Evolutionary conservation across 2,329 filamentous ascomycete genomes (phyloP).

Genomic region (Alternaria sp.): DNA sequence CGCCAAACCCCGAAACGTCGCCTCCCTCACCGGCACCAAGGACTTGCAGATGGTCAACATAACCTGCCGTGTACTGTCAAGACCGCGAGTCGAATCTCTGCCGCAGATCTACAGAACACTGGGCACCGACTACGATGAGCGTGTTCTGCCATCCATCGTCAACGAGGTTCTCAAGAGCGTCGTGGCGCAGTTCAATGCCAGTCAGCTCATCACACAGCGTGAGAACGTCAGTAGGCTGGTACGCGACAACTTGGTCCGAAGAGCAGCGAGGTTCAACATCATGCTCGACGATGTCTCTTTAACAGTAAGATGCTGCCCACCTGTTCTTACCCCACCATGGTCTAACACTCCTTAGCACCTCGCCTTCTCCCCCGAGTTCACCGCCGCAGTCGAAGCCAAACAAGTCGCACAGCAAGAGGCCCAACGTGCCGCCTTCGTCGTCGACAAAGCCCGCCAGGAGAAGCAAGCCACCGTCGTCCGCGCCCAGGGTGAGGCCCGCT

Average conservation of each 20-base stretch:
- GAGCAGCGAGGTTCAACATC: slow-evolving; percentile 97
- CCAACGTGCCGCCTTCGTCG: slow-evolving; percentile 93
- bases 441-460: slow-evolving; percentile 98
- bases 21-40: slow-evolving; percentile 97
- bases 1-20: slow-evolving; percentile 94
- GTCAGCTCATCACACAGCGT: slow-evolving; percentile 98
- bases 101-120: slow-evolving; percentile 97
- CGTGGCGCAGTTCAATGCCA: slow-evolving; percentile 97
- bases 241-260: slow-evolving; percentile 86
- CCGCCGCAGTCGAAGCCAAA: slow-evolving; percentile 72
- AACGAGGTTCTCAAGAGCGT: slow-evolving; percentile 99
- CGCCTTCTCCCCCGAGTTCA: slow-evolving; percentile 73
- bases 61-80: slow-evolving; percentile 96
- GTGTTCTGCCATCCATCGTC: slow-evolving; percentile 96
- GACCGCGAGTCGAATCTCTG: slow-evolving; percentile 84
- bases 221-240: slow-evolving; percentile 94
- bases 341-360: slow-evolving; percentile 60
- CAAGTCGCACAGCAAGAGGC: slow-evolving; percentile 86
- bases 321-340: not conserved
- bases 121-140: slow-evolving; percentile 94
- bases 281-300: slow-evolving; percentile 95
- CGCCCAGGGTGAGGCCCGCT: slow-evolving; percentile 98
- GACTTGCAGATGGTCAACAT: slow-evolving; percentile 99
- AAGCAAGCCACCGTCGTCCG: slow-evolving; percentile 99
- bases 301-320: slow-evolving; percentile 68